Evolutionary conservation across 208 protist genomes (phyloP).

Genomic region (Leishmania martiniquensis): DNA sequence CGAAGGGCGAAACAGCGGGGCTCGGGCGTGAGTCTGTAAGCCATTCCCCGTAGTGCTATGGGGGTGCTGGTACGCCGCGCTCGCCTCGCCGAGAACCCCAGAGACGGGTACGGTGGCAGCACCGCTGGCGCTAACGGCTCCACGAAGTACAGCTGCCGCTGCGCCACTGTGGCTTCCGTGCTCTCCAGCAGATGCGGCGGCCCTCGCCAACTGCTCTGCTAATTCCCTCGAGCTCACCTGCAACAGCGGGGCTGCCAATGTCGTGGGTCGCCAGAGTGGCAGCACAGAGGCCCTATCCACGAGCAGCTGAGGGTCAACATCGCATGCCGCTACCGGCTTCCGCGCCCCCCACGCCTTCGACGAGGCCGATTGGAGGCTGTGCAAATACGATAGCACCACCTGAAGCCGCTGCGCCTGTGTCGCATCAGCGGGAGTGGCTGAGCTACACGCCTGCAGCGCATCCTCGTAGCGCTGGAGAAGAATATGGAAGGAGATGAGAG

Average conservation of each 20-base stretch:
- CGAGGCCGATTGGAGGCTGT: slow-evolving; percentile 48
- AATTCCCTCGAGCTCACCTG: slow-evolving; percentile 5
- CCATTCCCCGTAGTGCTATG: neutral
- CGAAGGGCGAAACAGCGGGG: slow-evolving; percentile 37
- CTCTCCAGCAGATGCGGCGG: neutral
- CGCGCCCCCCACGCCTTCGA: slow-evolving; percentile 16
- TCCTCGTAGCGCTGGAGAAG: slow-evolving; percentile 75
- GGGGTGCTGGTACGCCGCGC: neutral
- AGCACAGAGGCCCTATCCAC: slow-evolving; percentile 5
- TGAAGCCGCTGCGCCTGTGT: slow-evolving; percentile 67
- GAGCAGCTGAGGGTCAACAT: slow-evolving; percentile 15
- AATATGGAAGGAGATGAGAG: slow-evolving; percentile 68
- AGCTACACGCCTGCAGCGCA: slow-evolving; percentile 50
- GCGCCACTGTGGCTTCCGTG: neutral
- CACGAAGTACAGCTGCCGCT: neutral
- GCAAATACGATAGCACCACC: slow-evolving; percentile 58
- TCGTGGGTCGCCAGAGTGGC: slow-evolving; percentile 17
- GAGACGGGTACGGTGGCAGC: slow-evolving; percentile 3
- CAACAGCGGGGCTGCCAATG: slow-evolving; percentile 19
- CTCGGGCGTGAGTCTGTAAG: slow-evolving; percentile 2
- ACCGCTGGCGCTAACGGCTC: slow-evolving; percentile 4
- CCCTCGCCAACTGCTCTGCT: slow-evolving; percentile 11
- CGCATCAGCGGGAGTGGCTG: slow-evolving; percentile 31
- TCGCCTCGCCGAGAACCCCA: neutral
- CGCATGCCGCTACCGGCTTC: neutral